Evolutionary conservation across 495 filamentous ascomycete genomes (phyloP), one percentile per base, ranked within the genome.

Genomic region (Daldinia concentrica): DNA sequence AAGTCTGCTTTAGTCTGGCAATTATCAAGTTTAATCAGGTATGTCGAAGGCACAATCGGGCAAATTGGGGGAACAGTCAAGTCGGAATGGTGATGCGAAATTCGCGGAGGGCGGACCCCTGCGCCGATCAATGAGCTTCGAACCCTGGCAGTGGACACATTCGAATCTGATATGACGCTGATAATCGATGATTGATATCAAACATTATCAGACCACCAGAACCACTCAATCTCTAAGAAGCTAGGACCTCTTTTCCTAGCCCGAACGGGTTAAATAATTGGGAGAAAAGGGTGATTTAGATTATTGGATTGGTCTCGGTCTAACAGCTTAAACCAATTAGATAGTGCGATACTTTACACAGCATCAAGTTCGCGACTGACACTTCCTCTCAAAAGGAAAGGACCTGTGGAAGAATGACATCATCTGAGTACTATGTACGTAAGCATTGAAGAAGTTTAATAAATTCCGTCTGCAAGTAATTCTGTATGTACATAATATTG

Each of bases 111-210:
- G 29, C 26, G 26, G 34, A 76, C 41, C 74, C 74, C 71, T 76
- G 74, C 48, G 74, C 58, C 52, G 74, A 76, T 76, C 74, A 66
- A 62, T 45, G 57, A 61, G 50, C 48, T 64, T 59, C 54, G 4
- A 36, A 58, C 64, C 64, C 48, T 64, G 69, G 64, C 43, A 64
- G 45, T 41, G 69, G 59, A 32, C 48, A 41, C 36, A 54, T 26
- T 50, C 39, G 41, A 51, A 64, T 60, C 60, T 58, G 39, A 58
- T 66, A 62, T 72, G 59, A 72, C 58, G 59, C 43, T 60, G 39
- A 52, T 58, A 52, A 62, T 66, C 57, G 62, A 66, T 51, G 43
- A 30, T 48, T 60, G 51, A 48, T 48, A 58, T 59, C 51, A 54
- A 45, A 48, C 52, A n/a, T n/a, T n/a, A n/a, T n/a, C n/a, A n/a